phyloP scores from a whole-genome alignment of 768 basidiomycete genomes.

The Amanita subjunquillea region DNA sequence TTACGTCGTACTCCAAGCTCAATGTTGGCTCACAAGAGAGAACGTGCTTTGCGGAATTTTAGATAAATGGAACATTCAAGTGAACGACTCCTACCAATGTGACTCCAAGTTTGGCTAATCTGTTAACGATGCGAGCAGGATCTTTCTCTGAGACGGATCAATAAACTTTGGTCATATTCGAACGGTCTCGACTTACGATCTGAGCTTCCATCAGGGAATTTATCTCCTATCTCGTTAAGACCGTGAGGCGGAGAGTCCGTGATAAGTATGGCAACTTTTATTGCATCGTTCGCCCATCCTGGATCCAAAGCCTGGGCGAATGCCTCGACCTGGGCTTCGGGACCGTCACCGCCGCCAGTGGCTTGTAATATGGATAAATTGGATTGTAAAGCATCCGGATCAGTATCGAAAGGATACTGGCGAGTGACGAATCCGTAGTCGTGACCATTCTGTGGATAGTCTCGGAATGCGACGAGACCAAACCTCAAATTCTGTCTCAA shows the following conservation, averaged over 20 bases:
- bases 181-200: background rate
- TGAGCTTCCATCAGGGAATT: slow-evolving; percentile 13
- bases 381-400: slow-evolving; percentile 16
- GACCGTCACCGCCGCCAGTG: slow-evolving; percentile 39
- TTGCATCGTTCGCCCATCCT: slow-evolving; percentile 37
- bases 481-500: background rate
- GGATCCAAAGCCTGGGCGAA: slow-evolving; percentile 37
- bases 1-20: slow-evolving; percentile 8
- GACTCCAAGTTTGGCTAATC: slow-evolving; percentile 44
- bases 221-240: slow-evolving; percentile 42
- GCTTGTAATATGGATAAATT: slow-evolving; percentile 26
- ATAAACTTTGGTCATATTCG: background rate
- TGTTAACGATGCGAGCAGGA: slow-evolving; percentile 19
- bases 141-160: slow-evolving; percentile 15
- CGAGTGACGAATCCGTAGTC: slow-evolving; percentile 12
- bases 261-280: slow-evolving; percentile 46
- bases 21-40: slow-evolving; percentile 42
- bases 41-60: slow-evolving; percentile 29
- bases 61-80: slow-evolving; percentile 1
- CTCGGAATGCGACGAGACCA: background rate
- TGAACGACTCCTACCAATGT: slow-evolving; percentile 28
- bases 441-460: background rate
- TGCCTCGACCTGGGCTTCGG: slow-evolving; percentile 49
- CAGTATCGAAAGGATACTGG: background rate
- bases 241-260: slow-evolving; percentile 55